Percentiles rank a stretch among this genome's conserved stretches.
These are phyloP conservation scores for Rosa chinensis DNA, from an alignment of 306 rosid genomes.

Conservation along the genomic window DNA sequence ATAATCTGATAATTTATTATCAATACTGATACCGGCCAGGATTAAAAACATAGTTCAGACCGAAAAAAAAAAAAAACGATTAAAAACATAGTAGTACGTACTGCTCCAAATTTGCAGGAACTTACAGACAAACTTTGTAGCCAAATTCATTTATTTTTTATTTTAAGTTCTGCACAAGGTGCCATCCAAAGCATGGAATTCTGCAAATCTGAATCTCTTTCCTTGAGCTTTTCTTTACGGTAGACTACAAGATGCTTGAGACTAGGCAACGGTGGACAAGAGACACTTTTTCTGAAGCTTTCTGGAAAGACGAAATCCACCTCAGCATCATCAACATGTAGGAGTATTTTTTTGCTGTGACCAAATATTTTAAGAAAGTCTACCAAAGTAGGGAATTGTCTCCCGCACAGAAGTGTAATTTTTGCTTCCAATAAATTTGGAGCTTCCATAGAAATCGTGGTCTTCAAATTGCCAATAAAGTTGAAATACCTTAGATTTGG, in stretches of 20 bases:
- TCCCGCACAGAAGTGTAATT: background rate
- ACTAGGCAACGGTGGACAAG: background rate
- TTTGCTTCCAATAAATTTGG: background rate
- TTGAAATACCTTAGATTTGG: background rate
- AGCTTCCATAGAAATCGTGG: background rate
- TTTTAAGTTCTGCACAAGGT: background rate
- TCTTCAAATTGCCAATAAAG: background rate
- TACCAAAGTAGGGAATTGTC: background rate
- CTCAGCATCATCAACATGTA: background rate
- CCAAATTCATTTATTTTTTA: background rate
- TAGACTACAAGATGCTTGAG: background rate
- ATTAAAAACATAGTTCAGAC: too few relatives aligned
- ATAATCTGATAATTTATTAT: background rate
- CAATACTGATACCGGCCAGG: background rate
- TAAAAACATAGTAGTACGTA: background rate
- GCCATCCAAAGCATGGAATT: constrained; percentile 6
- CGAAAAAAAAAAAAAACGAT: too few relatives aligned
- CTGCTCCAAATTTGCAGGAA: background rate
- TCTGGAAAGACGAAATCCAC: background rate
- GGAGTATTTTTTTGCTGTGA: background rate
- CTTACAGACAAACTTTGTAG: background rate
- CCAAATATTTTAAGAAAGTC: background rate
- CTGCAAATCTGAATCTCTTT: background rate
- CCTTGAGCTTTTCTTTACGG: background rate
- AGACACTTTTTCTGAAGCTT: background rate